Conservation (phyloP, 805 yeast species). For the Myxozyma vanderwaltii region DNA sequence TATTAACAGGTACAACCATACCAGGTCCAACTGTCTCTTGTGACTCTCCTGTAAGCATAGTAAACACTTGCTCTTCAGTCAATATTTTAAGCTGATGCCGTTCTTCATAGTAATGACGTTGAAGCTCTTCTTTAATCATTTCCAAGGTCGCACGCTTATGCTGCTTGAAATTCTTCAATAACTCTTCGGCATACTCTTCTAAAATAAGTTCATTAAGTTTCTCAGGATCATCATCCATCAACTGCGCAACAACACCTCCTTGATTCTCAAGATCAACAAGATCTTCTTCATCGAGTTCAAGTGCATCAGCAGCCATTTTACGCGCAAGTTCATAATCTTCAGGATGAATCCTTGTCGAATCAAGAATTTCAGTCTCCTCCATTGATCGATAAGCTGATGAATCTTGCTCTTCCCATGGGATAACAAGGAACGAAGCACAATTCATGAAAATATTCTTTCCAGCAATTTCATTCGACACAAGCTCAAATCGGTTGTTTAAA, state of each 20-base stretch:
- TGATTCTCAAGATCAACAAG: conserved; percentile 75
- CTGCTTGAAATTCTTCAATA: conserved; percentile 61
- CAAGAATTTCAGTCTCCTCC: conserved; percentile 64
- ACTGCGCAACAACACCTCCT: conserved; percentile 77
- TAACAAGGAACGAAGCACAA: conserved; percentile 84
- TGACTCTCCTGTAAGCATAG: conserved; percentile 86
- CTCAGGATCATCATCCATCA: conserved; percentile 67
- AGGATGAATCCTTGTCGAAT: conserved; percentile 95
- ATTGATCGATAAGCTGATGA: conserved; percentile 56
- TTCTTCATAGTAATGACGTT: conserved; percentile 83
- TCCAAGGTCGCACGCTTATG: conserved; percentile 78
- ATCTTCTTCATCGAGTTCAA: conserved; percentile 94
- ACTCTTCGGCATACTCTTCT: conserved; percentile 89
- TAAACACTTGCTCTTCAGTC: conserved; percentile 74
- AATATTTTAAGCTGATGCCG: conserved; percentile 70
- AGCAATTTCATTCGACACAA: conserved; percentile 77
- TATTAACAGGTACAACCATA: conserved; percentile 70
- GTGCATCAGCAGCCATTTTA: conserved; percentile 97
- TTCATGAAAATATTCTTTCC: conserved; percentile 84
- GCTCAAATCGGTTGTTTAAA: conserved; percentile 69
- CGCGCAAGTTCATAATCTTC: conserved; percentile 96
- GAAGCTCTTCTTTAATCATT: conserved; percentile 82
- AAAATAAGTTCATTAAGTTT: conserved; percentile 83
- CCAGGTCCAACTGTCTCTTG: conserved; percentile 67
- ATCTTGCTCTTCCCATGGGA: conserved; percentile 59